These are phyloP conservation scores for Phytomonas sp. DNA, from an alignment of 208 protist species.

Conservation along the genomic window DNA sequence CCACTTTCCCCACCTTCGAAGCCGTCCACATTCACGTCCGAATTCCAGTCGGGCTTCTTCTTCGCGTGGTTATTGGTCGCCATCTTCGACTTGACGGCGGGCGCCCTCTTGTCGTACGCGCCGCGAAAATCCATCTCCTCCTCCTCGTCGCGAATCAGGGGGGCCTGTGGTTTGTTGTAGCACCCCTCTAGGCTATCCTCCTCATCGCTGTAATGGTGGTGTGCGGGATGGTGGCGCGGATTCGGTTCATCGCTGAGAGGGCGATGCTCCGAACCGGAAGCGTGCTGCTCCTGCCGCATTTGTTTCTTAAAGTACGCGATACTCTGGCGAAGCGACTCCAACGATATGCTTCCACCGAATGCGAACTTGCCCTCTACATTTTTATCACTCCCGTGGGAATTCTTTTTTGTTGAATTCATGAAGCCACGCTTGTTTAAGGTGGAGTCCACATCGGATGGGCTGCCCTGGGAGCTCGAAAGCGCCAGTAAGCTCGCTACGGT, in stretches of 20 bases:
- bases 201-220: not conserved
- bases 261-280: not conserved
- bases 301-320: constrained; percentile 66
- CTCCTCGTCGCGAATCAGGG: constrained; percentile 5
- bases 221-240: not conserved
- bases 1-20: not conserved
- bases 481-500: constrained; percentile 37
- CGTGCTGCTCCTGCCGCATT: constrained; percentile 11
- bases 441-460: not conserved
- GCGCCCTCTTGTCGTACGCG: not conserved
- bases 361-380: not conserved
- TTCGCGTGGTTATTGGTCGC: not conserved
- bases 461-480: constrained; percentile 6
- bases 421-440: not conserved
- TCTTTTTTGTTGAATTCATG: not conserved
- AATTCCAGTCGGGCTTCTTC: constrained; percentile 54
- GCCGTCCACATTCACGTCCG: constrained; percentile 14
- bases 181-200: not conserved
- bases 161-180: not conserved
- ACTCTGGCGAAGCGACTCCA: constrained; percentile 59
- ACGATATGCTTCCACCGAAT: constrained; percentile 54
- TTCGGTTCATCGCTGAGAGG: not conserved
- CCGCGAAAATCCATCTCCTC: constrained; percentile 13
- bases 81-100: not conserved
- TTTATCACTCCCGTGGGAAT: not conserved